A percentile compares a stretch with the other conserved stretches of the same genome.
These are phyloP conservation scores for Auriscalpium orientale DNA, from an alignment of 768 basidiomycete genomes.

Conservation along the genomic window DNA sequence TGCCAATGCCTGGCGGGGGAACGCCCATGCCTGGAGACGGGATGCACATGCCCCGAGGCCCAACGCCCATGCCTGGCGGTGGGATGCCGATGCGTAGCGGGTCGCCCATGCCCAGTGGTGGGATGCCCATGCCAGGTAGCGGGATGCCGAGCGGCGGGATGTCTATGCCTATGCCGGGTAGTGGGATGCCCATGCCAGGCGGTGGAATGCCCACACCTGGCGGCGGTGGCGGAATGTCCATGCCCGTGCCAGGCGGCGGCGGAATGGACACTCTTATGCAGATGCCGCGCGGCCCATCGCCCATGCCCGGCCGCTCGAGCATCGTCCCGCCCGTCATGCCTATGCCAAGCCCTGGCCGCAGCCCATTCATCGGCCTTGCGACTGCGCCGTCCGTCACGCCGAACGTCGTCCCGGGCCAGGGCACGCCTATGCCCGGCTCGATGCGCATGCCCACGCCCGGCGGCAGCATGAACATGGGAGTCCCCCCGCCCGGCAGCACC, in stretches of 20 bases:
- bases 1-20: neutral
- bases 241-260: too few relatives aligned
- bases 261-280: neutral
- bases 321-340: neutral
- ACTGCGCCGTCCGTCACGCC: too few relatives aligned
- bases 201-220: too few relatives aligned
- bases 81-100: neutral
- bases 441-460: neutral
- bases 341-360: neutral
- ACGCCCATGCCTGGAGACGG: neutral
- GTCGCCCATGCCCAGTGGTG: neutral
- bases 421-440: conserved; percentile 1
- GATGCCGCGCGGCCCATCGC: neutral
- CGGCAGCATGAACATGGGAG: conserved; percentile 7
- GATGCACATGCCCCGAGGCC: conserved; percentile 6
- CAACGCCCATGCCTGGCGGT: neutral
- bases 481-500: neutral
- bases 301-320: neutral
- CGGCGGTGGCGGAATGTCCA: too few relatives aligned
- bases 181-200: neutral
- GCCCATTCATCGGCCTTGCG: neutral
- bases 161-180: neutral
- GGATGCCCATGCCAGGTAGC: neutral
- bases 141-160: neutral
- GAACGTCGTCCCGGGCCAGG: neutral